These are phyloP conservation scores for Candida krabiensis DNA, from an alignment of 805 yeast genomes.

Conservation along the genomic window DNA sequence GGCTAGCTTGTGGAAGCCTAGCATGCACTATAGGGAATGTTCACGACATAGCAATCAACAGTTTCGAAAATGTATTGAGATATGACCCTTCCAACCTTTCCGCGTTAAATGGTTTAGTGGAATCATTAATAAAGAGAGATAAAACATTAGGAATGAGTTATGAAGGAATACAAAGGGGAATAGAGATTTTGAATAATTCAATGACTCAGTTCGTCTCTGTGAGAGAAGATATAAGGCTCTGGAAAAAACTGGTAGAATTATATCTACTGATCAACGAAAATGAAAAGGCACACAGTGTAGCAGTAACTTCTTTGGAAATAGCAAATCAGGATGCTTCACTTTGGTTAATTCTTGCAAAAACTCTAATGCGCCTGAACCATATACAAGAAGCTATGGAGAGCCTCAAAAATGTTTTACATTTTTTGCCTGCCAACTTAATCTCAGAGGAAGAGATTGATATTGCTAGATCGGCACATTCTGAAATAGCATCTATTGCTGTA, in stretches of 20 bases:
- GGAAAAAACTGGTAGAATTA: slow-evolving; percentile 53
- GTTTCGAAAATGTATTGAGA: slow-evolving; percentile 43
- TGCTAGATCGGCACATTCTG: slow-evolving; percentile 53
- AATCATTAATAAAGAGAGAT: slow-evolving; percentile 41
- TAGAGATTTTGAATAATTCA: slow-evolving; percentile 40
- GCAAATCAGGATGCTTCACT: slow-evolving; percentile 38
- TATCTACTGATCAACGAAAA: slow-evolving; percentile 46
- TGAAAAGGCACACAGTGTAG: slow-evolving; percentile 49
- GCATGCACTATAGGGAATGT: slow-evolving; percentile 42
- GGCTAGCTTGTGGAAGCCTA: slow-evolving; percentile 48
- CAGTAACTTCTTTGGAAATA: slow-evolving; percentile 21
- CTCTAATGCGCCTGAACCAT: slow-evolving; percentile 44
- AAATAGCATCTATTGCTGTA: slow-evolving; percentile 55
- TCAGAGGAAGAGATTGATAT: slow-evolving; percentile 40
- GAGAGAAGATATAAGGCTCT: slow-evolving; percentile 38
- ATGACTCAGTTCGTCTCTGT: slow-evolving; percentile 39
- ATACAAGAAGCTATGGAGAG: slow-evolving; percentile 47
- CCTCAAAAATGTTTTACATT: slow-evolving; percentile 43
- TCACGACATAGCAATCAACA: slow-evolving; percentile 39
- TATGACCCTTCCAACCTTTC: slow-evolving; percentile 40
- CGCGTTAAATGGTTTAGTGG: slow-evolving; percentile 46
- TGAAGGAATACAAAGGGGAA: slow-evolving; percentile 38
- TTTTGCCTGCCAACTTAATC: slow-evolving; percentile 38
- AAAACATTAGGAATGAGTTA: slow-evolving; percentile 36
- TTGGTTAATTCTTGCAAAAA: slow-evolving; percentile 51